A percentile compares a stretch with the other conserved stretches of the same genome.
Conservation (phyloP, 306 rosid genomes). For the Gynostemma pentaphyllum region DNA sequence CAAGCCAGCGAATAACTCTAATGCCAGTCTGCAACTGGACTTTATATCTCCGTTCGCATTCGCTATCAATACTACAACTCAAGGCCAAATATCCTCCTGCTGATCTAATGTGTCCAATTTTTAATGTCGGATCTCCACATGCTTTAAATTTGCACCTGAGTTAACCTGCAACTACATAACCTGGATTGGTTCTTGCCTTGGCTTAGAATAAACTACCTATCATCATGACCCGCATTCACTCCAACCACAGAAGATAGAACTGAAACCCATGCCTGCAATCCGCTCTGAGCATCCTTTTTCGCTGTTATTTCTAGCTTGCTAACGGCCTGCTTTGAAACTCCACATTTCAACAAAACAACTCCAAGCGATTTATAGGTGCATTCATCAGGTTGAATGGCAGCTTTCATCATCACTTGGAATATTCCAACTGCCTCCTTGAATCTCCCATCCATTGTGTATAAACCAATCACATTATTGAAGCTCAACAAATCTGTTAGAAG, state of each 20-base stretch:
- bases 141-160: not conserved
- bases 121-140: not conserved
- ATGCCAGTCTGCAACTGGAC: not conserved
- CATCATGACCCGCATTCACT: constrained; percentile 23
- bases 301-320: constrained; percentile 46
- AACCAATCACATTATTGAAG: constrained; percentile 51
- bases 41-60: not conserved
- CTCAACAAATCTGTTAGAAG: constrained; percentile 47
- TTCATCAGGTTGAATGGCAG: constrained; percentile 51
- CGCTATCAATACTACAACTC: not conserved
- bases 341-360: constrained; percentile 39
- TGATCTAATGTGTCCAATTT: not conserved
- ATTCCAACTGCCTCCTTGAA: constrained; percentile 42
- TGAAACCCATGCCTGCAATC: constrained; percentile 52
- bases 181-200: not conserved
- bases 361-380: constrained; percentile 63
- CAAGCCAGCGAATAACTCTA: no score
- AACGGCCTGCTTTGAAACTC: constrained; percentile 57
- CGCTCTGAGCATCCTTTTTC: constrained; percentile 35
- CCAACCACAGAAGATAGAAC: constrained; percentile 48
- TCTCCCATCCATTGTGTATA: constrained; percentile 51
- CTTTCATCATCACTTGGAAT: constrained; percentile 45
- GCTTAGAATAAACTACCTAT: constrained; percentile 12
- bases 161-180: not conserved
- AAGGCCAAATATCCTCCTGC: not conserved